Evolutionary conservation across 2,329 filamentous ascomycete genomes (phyloP).

Genomic region (Plenodomus lindquistii): DNA sequence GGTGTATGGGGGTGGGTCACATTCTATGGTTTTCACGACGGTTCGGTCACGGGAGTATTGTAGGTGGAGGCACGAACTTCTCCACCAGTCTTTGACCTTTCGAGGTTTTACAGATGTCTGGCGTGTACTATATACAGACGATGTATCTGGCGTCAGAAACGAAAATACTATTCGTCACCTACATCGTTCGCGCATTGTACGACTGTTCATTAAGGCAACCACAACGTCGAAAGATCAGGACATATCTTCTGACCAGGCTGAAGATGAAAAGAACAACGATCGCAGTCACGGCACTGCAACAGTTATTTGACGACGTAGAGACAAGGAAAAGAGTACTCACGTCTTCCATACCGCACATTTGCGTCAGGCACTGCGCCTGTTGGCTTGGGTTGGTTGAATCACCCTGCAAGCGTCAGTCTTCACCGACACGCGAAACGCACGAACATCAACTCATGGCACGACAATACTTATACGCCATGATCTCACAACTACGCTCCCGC

Average conservation of each 20-base stretch:
- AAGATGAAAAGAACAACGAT: slow-evolving; percentile 6
- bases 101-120: no score
- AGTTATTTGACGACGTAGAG: no score
- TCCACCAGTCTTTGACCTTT: no score
- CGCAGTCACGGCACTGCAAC: slow-evolving; percentile 11
- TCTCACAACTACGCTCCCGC: slow-evolving; percentile 1
- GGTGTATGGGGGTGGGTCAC: no score
- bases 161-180: no score
- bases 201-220: no score
- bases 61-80: no score
- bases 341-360: slow-evolving; percentile 4
- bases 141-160: no score
- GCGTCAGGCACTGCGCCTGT: slow-evolving; percentile 1
- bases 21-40: no score
- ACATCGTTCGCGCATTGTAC: no score
- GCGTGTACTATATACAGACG: no score
- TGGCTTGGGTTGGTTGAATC: neutral
- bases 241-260: neutral
- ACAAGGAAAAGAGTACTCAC: slow-evolving; percentile 1
- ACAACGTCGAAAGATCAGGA: neutral
- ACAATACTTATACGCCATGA: slow-evolving; percentile 2
- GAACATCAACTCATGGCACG: slow-evolving; percentile 1
- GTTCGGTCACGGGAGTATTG: no score
- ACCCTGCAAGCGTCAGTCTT: neutral
- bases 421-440: neutral